Evolutionary conservation across 345 rosid species (phyloP).

Genomic region (Citrus hindsii): DNA sequence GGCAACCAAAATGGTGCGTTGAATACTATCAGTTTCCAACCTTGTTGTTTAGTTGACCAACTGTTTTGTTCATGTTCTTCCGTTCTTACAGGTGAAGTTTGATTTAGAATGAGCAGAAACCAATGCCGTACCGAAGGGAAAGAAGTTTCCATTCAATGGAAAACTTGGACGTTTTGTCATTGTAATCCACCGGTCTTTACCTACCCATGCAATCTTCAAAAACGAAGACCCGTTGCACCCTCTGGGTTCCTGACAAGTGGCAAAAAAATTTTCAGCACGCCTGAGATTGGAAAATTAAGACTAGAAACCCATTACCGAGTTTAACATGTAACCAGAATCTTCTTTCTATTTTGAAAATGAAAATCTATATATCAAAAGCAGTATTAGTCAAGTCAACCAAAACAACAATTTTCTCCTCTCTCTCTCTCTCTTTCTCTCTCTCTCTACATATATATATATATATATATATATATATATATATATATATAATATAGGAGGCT

Average conservation of each 20-base stretch:
- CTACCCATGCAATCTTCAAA: slow-evolving; percentile 4
- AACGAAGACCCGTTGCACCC: background rate
- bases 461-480: background rate
- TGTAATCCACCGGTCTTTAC: background rate
- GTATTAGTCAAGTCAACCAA: background rate
- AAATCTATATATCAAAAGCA: background rate
- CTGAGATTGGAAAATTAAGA: background rate
- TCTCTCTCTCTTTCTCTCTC: background rate
- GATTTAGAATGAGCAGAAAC: too few species aligned
- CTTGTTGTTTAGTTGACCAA: too few species aligned
- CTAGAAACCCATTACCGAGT: background rate
- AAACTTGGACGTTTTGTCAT: too few species aligned
- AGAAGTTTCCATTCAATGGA: too few species aligned
- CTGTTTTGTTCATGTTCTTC: too few species aligned
- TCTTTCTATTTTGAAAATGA: background rate
- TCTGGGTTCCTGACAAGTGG: background rate
- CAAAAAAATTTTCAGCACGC: background rate
- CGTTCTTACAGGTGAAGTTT: too few species aligned
- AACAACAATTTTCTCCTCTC: too few species aligned
- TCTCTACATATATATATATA: background rate
- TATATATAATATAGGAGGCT: background rate
- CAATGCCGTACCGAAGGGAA: too few species aligned
- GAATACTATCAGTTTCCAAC: too few species aligned
- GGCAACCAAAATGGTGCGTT: too few species aligned
- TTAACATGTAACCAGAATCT: background rate